A percentile compares a stretch with the other conserved stretches of the same genome.
phyloP scores from a whole-genome alignment of 2,329 filamentous ascomycete species.

The Penicillium freii region DNA sequence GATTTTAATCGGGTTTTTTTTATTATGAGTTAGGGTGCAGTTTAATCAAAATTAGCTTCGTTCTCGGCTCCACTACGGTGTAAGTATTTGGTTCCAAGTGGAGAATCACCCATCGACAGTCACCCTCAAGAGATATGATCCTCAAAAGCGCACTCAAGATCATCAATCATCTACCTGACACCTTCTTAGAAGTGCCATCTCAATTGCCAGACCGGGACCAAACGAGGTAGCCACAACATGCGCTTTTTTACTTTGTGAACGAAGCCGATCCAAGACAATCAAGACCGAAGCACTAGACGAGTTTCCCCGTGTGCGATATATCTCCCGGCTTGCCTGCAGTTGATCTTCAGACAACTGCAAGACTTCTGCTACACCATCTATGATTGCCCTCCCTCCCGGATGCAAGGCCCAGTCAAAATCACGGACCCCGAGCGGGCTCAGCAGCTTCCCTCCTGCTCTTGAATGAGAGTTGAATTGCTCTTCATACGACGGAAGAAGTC shows the following conservation, averaged over 20 bases:
- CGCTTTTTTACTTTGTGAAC: background rate
- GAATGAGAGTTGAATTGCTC: background rate
- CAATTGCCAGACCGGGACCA: constrained; percentile 1
- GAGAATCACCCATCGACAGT: too few relatives aligned
- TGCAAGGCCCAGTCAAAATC: constrained; percentile 6
- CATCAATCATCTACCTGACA: background rate
- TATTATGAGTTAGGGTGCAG: too few relatives aligned
- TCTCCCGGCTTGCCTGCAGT: background rate
- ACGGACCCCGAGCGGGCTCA: background rate
- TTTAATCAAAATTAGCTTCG: too few relatives aligned
- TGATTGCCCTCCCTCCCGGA: background rate
- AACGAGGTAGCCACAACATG: constrained; percentile 1
- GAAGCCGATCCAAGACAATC: constrained; percentile 4
- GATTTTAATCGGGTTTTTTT: too few relatives aligned
- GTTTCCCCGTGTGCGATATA: constrained; percentile 2
- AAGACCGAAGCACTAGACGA: constrained; percentile 2
- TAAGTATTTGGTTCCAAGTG: too few relatives aligned
- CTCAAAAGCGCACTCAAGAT: too few relatives aligned
- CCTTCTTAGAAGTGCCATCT: background rate
- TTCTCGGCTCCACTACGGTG: too few relatives aligned
- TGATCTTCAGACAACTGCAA: background rate
- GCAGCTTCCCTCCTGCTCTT: background rate
- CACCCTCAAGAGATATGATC: too few relatives aligned
- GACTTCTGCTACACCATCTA: background rate
- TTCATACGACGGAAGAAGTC: background rate